A percentile compares a stretch with the other conserved stretches of the same genome.
phyloP scores from a whole-genome alignment of 2,329 filamentous ascomycete genomes.

The Botryosphaeria dothidea region DNA sequence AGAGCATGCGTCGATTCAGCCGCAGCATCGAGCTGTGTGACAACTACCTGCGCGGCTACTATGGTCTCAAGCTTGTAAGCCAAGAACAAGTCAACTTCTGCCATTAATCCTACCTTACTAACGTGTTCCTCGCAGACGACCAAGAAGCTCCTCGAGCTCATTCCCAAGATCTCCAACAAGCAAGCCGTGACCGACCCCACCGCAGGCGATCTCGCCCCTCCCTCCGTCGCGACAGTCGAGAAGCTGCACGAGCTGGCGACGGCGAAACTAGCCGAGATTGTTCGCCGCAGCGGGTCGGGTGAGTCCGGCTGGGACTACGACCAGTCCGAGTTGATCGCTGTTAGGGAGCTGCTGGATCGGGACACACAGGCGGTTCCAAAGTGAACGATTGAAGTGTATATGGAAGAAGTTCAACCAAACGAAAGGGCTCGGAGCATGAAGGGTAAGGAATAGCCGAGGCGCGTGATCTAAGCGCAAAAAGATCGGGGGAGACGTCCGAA shows the following conservation, averaged over 20 bases:
- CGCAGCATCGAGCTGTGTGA: conserved; percentile 93
- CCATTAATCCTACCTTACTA: no score
- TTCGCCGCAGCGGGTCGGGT: conserved; percentile 61
- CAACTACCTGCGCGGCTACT: conserved; percentile 87
- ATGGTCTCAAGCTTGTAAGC: conserved; percentile 81
- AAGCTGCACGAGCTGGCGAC: conserved; percentile 73
- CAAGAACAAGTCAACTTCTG: no score
- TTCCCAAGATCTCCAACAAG: conserved; percentile 25
- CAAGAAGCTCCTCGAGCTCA: conserved; percentile 29
- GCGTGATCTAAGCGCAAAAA: no score
- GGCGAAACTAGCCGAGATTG: conserved; percentile 73
- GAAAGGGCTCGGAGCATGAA: neutral
- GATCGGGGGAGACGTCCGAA: no score
- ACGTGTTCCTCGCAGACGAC: neutral
- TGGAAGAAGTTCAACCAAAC: no score
- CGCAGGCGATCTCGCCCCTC: conserved; percentile 49
- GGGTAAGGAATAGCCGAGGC: neutral
- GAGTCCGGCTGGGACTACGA: conserved; percentile 75
- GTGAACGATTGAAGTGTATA: neutral
- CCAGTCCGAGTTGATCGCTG: conserved; percentile 69
- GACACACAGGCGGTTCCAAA: conserved; percentile 35
- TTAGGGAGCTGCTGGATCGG: conserved; percentile 64
- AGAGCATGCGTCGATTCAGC: conserved; percentile 81
- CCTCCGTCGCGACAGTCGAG: conserved; percentile 60
- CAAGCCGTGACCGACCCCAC: conserved; percentile 29